Base-by-base conservation (phyloP, 345 rosid species). In the Rhodamnia rubescens region DNA sequence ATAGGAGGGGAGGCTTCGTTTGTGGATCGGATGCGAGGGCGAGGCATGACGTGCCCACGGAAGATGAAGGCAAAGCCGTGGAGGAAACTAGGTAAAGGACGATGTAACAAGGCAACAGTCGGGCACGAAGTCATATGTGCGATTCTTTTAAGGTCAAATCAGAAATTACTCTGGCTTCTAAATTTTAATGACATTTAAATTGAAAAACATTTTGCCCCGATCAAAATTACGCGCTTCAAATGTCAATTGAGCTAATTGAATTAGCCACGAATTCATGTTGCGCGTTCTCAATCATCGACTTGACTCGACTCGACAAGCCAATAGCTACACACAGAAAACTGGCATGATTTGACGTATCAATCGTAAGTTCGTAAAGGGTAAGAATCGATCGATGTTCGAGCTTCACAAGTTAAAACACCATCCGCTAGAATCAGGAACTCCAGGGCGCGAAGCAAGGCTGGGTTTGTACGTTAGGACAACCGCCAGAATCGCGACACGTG, bases 161-260 rank as follows among this genome's bases (percentile, higher is more conserved):
- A 20, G 3, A 20, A 8, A 9, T 1, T 4, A 2, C 6, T 18
- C 3, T 2, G 1, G 32, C 1, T 69, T 32, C 4, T 22, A 8
- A 69, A 64, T 32, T 32, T 32, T 11, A 69, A 4, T 15, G 5
- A 9, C 8, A 15, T 15, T 4, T 29, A 3, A 8, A 14, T 20
- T 4, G 15, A 9, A 29, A 15, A 61, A 61, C 15, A 2, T 29
- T 54, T 1, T 2, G 74, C 11, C 15, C 15, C 7, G 14, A 13
- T 59, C 2, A 8, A 64, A 64, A 15, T 54, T 7, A 40, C 24
- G 24, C 22, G 4, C 9, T 64, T 64, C 78, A 69, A 69, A 4
- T 18, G 36, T 69, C 44, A 18, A 64, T 64, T 3, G 44, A 69
- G 47, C 47, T 69, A 2, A 2, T 54, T 0, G 57, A 54, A 54